Base-by-base conservation (phyloP, 2,329 filamentous ascomycete species). In the Didymella arachidicola region DNA sequence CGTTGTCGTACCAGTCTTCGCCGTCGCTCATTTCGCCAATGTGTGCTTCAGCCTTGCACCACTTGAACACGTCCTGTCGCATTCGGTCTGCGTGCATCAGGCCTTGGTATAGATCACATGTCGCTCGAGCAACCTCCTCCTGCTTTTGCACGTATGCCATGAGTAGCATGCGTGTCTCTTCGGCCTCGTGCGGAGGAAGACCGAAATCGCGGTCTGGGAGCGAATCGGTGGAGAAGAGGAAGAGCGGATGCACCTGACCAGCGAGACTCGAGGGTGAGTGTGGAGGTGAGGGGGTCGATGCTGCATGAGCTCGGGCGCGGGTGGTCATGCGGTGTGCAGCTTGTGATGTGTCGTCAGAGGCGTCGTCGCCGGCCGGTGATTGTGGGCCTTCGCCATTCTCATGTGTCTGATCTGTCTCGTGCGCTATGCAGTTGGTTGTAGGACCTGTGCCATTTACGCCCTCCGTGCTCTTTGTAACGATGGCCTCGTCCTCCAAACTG, bases 1-100 rank as follows among this genome's bases (percentile, higher is more conserved):
- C 89, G 70, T 86, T 86, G 76, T 96, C 92, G 72, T 93, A 93
- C 90, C 91, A 96, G 73, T 96, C 92, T 79, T 96, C 92, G 11
- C 91, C 91, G 72, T 96, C 92, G 49, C 89, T 93, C 88, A 95
- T 88, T 74, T 93, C 90, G 48, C 87, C 85, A 16, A 87, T 76
- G 71, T 94, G 91, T 22, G 84, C 90, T 78, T 94, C 91, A 1
- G 91, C 89, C 73, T 92, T 92, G 65, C 88, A 84, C 88, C 90
- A 93, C 65, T 86, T 85, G 72, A 89, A 83, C 3, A 95, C 90
- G 19, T 87, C 84, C 67, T 86, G 87, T 27, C 91, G 84, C 75
- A 90, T 83, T 43, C 90, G 84, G 66, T 94, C 88, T 1, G 90
- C 90, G 67, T 86, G 85, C 61, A 93, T 81, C 51, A 96, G 81